Evolutionary conservation across 768 basidiomycete genomes (phyloP).

Genomic region (Clitopilus passeckerianus): DNA sequence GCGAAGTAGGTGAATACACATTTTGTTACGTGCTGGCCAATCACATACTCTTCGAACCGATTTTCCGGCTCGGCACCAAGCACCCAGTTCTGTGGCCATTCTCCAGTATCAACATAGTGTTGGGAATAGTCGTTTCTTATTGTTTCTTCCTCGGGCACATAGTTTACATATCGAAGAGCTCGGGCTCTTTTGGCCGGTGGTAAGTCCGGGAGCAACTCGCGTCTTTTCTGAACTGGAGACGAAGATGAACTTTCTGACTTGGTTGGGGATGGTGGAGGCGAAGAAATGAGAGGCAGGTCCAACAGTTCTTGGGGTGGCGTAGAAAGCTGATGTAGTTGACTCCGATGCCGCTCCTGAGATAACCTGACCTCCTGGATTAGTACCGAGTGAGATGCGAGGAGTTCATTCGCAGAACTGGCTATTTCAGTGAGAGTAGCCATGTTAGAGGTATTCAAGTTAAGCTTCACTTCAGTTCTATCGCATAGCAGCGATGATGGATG

Average conservation of each 20-base stretch:
- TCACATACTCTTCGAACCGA: conserved; percentile 90
- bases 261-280: conserved; percentile 50
- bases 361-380: conserved; percentile 52
- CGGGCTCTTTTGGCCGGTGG: conserved; percentile 75
- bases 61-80: conserved; percentile 83
- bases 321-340: conserved; percentile 48
- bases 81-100: conserved; percentile 94
- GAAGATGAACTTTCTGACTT: conserved; percentile 40
- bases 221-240: conserved; percentile 33
- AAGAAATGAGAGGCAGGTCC: conserved; percentile 51
- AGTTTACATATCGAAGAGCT: conserved; percentile 67
- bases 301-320: conserved; percentile 54
- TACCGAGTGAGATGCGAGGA: conserved; percentile 57
- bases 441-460: neutral
- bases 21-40: neutral
- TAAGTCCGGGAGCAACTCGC: conserved; percentile 31
- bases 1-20: neutral
- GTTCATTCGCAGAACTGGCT: conserved; percentile 57
- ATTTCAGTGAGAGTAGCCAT: conserved; percentile 28
- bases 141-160: conserved; percentile 92
- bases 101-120: conserved; percentile 85
- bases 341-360: conserved; percentile 52
- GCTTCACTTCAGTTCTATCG: neutral
- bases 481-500: neutral
- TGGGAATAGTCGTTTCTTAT: conserved; percentile 94